Base-by-base conservation (phyloP, 495 filamentous ascomycete species). In the Aspergillus steynii region DNA sequence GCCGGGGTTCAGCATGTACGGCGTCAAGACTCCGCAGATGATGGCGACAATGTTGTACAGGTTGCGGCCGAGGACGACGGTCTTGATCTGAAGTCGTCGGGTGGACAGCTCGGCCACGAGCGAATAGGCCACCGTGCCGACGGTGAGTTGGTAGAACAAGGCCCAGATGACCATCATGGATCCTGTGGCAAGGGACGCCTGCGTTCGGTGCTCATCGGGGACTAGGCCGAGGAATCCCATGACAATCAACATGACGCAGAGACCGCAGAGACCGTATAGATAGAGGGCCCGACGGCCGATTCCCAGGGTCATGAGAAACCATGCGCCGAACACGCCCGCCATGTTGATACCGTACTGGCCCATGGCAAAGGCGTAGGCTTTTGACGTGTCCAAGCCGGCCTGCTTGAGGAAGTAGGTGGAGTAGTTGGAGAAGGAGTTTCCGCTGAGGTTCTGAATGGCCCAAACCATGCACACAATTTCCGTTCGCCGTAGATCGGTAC, bases 401-500 rank as follows among this genome's bases (percentile, higher is more conserved):
- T 90, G 87, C 61, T 87, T 76, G 53, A 91, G 75, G 77, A 93
- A 95, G 68, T 93, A 88, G 32, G 88, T 92, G 10, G 86, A 89
- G 70, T 92, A 95, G 64, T 90, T 89, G 56, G 85, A 88, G 71
- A 96, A 92, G 1, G 88, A 85, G 71, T 90, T 90, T 50, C 91
- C 91, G 61, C 84, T 86, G 1, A 94, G 73, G 53, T 90, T 91
- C 71, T 96, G 91, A 58, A 93, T 92, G 3, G 88, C 89, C 90
- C 91, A 96, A 56, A 87, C 84, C 84, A 89, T 87, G 69, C 85
- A 89, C 45, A 89, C 84, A 66, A 91, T 90, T 75, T 91, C 88
- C 3, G 91, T 95, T 29, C 91, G 88, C 48, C 88, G 84, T 28
- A 86, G 75, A 64, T 95, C 87, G 20, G 83, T 83, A 2, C 90